Percentiles rank a stretch among this genome's conserved stretches.
phyloP scores from a whole-genome alignment of 1,284 basidiomycete genomes.

The Ceratobasidium sp. region DNA sequence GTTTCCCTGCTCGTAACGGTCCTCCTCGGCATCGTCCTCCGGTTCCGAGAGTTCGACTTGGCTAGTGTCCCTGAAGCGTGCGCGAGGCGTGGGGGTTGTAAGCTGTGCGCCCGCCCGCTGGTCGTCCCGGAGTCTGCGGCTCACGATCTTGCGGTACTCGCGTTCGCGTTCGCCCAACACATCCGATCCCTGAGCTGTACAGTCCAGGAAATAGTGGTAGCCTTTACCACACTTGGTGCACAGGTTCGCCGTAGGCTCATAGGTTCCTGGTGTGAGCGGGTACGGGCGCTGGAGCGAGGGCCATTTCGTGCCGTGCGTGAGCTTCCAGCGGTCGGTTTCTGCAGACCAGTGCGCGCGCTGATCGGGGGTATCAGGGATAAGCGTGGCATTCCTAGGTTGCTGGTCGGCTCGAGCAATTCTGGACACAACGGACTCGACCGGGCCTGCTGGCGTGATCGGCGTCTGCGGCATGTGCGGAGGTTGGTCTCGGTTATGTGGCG shows the following conservation, averaged over 20 bases:
- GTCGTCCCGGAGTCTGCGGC: not conserved
- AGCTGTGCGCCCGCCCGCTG: not conserved
- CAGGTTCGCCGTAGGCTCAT: not conserved
- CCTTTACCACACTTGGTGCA: slow-evolving; percentile 9
- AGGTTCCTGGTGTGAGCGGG: slow-evolving; percentile 13
- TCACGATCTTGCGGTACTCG: not conserved
- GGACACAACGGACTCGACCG: not conserved
- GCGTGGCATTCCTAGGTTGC: not conserved
- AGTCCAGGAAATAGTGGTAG: not conserved
- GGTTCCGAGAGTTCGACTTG: slow-evolving; percentile 18
- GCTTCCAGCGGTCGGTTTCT: not conserved
- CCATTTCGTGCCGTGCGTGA: not conserved
- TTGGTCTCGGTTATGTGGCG: not conserved
- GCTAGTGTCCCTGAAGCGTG: not conserved
- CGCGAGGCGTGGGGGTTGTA: not conserved
- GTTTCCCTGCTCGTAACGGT: not conserved
- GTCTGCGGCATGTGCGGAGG: not conserved
- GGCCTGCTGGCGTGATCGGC: not conserved
- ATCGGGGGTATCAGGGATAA: not conserved
- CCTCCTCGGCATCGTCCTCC: not conserved
- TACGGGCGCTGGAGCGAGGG: not conserved
- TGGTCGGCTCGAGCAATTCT: not conserved
- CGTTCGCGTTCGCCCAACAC: not conserved
- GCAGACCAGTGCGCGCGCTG: not conserved
- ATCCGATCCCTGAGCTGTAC: not conserved